Evolutionary conservation across 768 basidiomycete genomes (phyloP).

Genomic region (Paxillus ammoniavirescens): DNA sequence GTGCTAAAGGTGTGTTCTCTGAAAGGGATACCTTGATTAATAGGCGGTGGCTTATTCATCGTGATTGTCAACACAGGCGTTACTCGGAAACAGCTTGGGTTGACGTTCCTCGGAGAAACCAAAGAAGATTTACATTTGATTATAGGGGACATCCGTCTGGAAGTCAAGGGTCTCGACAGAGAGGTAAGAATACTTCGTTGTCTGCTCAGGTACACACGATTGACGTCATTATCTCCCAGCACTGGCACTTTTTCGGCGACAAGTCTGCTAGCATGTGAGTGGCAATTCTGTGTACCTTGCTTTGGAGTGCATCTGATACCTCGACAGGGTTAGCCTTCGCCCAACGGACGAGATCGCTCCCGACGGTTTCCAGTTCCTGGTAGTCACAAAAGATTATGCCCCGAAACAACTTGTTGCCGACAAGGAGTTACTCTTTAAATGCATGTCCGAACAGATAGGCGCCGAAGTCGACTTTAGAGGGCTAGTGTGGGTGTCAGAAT

Average conservation of each 20-base stretch:
- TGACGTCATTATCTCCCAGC: conserved; percentile 5
- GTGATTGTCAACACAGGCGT: conserved; percentile 19
- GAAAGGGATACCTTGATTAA: background rate
- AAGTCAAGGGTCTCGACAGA: conserved; percentile 26
- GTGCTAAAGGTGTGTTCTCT: conserved; percentile 29
- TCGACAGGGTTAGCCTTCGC: background rate
- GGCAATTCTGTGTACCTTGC: background rate
- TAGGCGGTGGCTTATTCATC: background rate
- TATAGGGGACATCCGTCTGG: conserved; percentile 37
- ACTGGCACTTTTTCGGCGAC: conserved; percentile 23
- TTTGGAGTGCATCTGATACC: background rate
- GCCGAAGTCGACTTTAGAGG: conserved; percentile 32
- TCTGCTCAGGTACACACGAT: background rate
- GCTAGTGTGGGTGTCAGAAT: conserved; percentile 24
- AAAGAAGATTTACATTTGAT: conserved; percentile 23
- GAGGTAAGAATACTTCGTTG: conserved; percentile 13
- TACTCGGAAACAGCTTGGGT: conserved; percentile 38
- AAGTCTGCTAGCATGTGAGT: background rate
- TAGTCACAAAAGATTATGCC: conserved; percentile 6
- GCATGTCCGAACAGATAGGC: conserved; percentile 28
- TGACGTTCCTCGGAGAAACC: conserved; percentile 43
- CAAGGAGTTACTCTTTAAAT: conserved; percentile 26
- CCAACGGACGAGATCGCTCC: conserved; percentile 7
- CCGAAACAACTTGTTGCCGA: conserved; percentile 16
- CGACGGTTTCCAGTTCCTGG: conserved; percentile 21